Base-by-base conservation (phyloP, 2,329 filamentous ascomycete genomes). In the Knufia fluminis region DNA sequence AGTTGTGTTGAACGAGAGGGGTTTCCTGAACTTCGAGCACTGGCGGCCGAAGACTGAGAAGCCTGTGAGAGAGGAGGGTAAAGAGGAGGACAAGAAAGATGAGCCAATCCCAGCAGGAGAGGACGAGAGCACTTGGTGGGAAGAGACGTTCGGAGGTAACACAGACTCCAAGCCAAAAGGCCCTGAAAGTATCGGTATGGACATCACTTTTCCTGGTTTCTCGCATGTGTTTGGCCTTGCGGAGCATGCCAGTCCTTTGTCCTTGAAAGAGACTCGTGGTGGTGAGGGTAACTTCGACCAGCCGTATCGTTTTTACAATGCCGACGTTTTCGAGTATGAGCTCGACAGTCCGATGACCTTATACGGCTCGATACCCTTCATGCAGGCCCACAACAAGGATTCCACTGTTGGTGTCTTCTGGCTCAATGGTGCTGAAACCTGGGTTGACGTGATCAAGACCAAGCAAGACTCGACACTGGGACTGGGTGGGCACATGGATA, bases 341-440 rank as follows among this genome's bases (percentile, higher is more conserved):
- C 78, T 96, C 60, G 86, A 97, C 67, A 97, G 89, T 67, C 90
- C 92, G 0, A 98, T 98, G 92, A 97, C 92, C 0, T 76, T 98
- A 1, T 98, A 98, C 62, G 92, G 92, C n/a, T 75, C 89, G 6
- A 97, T 98, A 59, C 92, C 92, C 1, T 86, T 97, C 63, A 94
- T 98, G 88, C 92, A 97, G 67, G 92, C 92, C 16, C 91, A 98
- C 64, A 85, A 85, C 60, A 94, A 91, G 66, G 85, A 84, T 61
- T 97, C 91, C 0, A 92, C 88, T 1, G 91, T 97, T 24, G 92
- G 89, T 54, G 83, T 98, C 12, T 95, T 98, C 68, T 98, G 92
- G 92, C 77, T 98, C 49, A 98, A 96, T 64, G 88, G 82, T 45
- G 92, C 92, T 2, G 92, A 98, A 71, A 97, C 91, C 0, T 98